These are phyloP conservation scores for Camelina laxa DNA, from an alignment of 345 rosid species.

Conservation along the genomic window DNA sequence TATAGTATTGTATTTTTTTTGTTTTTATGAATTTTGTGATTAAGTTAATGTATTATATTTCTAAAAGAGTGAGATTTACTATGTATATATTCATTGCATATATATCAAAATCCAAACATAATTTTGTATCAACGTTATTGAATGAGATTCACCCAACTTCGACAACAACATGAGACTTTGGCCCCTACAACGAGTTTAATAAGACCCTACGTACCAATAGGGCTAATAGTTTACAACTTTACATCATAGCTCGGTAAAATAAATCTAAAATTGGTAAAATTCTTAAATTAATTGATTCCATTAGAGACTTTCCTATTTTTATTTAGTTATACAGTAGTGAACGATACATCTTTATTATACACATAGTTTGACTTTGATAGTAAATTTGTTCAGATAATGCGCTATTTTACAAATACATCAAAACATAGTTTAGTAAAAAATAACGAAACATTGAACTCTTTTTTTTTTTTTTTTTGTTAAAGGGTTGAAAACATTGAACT, in stretches of 20 bases:
- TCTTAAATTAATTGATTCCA: neutral
- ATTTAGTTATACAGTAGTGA: constrained; percentile 3
- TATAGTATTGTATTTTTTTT: neutral
- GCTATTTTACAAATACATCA: neutral
- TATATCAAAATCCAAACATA: neutral
- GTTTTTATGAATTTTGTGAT: neutral
- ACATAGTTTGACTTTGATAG: constrained; percentile 1
- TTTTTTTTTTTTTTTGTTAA: too few relatives aligned
- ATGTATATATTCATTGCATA: neutral
- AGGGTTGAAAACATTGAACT: too few relatives aligned
- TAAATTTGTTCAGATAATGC: constrained; percentile 15
- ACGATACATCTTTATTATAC: neutral
- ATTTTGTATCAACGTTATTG: constrained; percentile 16
- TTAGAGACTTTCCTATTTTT: neutral
- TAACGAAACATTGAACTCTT: neutral
- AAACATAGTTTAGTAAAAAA: neutral
- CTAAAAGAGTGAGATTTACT: neutral
- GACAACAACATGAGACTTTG: constrained; percentile 34
- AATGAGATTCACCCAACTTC: constrained; percentile 40
- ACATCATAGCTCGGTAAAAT: neutral
- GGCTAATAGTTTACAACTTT: constrained; percentile 26
- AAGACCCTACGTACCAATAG: constrained; percentile 31
- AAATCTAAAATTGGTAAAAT: neutral
- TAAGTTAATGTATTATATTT: neutral
- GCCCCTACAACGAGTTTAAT: constrained; percentile 22